Evolutionary conservation across 106 monocot genomes (phyloP), one percentile per base, ranked within the genome.

Genomic region (Dendrobium nobile): DNA sequence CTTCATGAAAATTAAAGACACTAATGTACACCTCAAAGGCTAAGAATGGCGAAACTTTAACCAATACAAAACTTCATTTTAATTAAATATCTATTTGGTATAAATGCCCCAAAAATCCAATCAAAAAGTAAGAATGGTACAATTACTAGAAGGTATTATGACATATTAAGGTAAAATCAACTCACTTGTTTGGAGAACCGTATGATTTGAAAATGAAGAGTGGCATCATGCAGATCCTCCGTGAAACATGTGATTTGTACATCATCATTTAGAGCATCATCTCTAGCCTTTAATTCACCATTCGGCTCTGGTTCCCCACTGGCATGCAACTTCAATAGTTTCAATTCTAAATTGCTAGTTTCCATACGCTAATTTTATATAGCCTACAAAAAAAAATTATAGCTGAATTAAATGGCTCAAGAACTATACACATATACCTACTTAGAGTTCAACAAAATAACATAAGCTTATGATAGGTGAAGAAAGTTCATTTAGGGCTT

Each of bases 121-220:
- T 22, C 22, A 61, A 61, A 13, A 2, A 61, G n/a, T 61, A 61
- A 61, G 22, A 61, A 61, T 22, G 22, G 5, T 61, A 20, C 10
- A 61, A 22, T 61, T 61, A 0, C 2, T 61, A 22, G 4, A 61
- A 61, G 19, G 20, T 22, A 24, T 24, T 70, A 28, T 10, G 15
- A 43, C 6, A 20, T 18, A 48, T 76, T 48, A 76, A 27, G 11
- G 4, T 76, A 24, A 67, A 48, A 26, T 45, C 76, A 76, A 19
- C 76, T 85, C 26, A 89, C 91, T 84, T 92, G 89, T 67, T 87
- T 92, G 13, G 80, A n/a, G n/a, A 92, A 80, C 40, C 77, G 77
- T 73, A 92, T 85, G n/a, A 92, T 92, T 78, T 92, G 91, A 87
- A 89, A 92, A 84, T 89, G 87, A 58, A 89, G 79, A 17, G 77